Evolutionary conservation across 1,139 yeast species (phyloP).

Genomic region (Wickerhamomyces sp.): DNA sequence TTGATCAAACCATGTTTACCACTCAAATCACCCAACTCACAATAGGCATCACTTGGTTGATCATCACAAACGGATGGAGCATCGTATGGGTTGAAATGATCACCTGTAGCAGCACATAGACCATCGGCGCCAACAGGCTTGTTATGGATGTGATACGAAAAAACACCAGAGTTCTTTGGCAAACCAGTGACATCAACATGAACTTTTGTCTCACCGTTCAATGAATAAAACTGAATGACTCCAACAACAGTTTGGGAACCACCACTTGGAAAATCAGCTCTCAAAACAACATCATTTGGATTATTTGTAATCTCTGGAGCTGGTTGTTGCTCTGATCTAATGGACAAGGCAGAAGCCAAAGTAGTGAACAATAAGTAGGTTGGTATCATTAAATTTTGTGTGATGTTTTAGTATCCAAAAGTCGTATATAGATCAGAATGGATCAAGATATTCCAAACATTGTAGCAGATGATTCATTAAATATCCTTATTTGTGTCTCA

Average conservation of each 20-base stretch:
- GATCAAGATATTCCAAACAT: too few relatives aligned
- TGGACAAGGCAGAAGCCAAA: slow-evolving; percentile 9
- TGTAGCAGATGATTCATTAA: too few relatives aligned
- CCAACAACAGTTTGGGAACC: slow-evolving; percentile 38
- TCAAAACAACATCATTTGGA: slow-evolving; percentile 44
- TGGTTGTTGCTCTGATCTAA: slow-evolving; percentile 7
- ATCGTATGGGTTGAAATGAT: slow-evolving; percentile 48
- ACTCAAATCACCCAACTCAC: slow-evolving; percentile 59
- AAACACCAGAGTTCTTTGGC: slow-evolving; percentile 54
- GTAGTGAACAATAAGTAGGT: slow-evolving; percentile 4
- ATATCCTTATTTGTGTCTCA: too few relatives aligned
- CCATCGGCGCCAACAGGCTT: slow-evolving; percentile 37
- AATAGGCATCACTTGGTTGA: slow-evolving; percentile 43
- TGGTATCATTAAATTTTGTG: too few relatives aligned
- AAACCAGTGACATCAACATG: slow-evolving; percentile 56
- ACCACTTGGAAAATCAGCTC: slow-evolving; percentile 53
- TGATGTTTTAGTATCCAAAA: too few relatives aligned
- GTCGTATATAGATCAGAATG: too few relatives aligned
- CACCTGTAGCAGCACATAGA: slow-evolving; percentile 44
- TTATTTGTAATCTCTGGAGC: slow-evolving; percentile 38
- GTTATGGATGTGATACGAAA: slow-evolving; percentile 53
- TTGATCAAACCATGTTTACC: slow-evolving; percentile 60
- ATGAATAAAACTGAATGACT: slow-evolving; percentile 43
- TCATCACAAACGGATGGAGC: slow-evolving; percentile 41
- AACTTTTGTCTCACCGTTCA: slow-evolving; percentile 45